Evolutionary conservation across 495 filamentous ascomycete species (phyloP).

Genomic region (Parmelia sp.): DNA sequence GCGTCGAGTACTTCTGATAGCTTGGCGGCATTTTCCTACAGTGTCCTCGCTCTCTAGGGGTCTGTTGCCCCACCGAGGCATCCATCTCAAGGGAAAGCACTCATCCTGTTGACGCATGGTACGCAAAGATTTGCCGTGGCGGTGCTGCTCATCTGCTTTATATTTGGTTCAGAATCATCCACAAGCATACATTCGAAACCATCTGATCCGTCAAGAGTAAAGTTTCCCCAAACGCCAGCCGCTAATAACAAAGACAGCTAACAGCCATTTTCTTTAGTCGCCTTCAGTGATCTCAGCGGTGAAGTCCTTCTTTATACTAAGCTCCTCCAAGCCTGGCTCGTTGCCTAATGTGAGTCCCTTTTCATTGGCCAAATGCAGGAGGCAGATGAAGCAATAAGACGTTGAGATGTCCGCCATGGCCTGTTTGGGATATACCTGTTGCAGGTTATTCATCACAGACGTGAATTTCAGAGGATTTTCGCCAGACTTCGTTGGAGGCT

Average conservation of each 20-base stretch:
- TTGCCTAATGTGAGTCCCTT: slow-evolving; percentile 59
- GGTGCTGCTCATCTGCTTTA: slow-evolving; percentile 1
- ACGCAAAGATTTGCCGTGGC: background rate
- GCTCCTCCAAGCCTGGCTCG: slow-evolving; percentile 26
- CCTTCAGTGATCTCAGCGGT: slow-evolving; percentile 25
- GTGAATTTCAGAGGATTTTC: slow-evolving; percentile 72
- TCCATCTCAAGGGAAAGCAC: background rate
- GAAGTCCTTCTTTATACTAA: slow-evolving; percentile 24
- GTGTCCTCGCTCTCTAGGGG: background rate
- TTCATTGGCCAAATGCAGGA: slow-evolving; percentile 95
- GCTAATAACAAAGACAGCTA: slow-evolving; percentile 5
- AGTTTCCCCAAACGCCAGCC: slow-evolving; percentile 3
- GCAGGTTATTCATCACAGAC: slow-evolving; percentile 78
- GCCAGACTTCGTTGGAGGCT: slow-evolving; percentile 26
- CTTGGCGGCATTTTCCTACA: too few relatives aligned
- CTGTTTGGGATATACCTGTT: slow-evolving; percentile 75
- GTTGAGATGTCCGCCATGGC: slow-evolving; percentile 93
- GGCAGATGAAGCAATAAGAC: slow-evolving; percentile 92
- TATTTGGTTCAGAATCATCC: background rate
- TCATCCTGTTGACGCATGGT: background rate
- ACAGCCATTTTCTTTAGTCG: background rate
- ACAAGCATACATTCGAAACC: background rate
- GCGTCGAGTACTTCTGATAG: too few relatives aligned
- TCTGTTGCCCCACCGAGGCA: background rate
- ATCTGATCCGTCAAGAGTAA: background rate